Evolutionary conservation across 805 yeast species (phyloP), one percentile per base, ranked within the genome.

Genomic region (Metschnikowia reukaufii): DNA sequence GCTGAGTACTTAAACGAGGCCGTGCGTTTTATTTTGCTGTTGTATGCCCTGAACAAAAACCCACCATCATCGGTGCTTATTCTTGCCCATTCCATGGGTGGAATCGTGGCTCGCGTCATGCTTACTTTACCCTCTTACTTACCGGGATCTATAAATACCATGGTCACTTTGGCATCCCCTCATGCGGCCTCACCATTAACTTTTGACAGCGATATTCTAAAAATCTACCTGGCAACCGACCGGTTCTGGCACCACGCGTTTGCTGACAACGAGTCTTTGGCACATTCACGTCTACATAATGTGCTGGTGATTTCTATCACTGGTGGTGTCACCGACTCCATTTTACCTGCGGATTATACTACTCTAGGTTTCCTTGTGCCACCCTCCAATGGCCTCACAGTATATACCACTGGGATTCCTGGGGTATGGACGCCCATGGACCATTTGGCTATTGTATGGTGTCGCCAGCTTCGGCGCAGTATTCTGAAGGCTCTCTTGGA

Each of bases 71-170:
- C 96, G 0, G 96, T 92, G 1, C 79, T 92, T 0, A 62, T 92
- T 0, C 54, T 92, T 0, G 97, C 89, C 2, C 99, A 92, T 68
- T 92, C 98, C 0, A 92, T 92, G 99, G 99, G 99, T 35, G 99
- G 99, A 2, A 79, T 92, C 15, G 98, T 94, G 1, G 86, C 96
- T 3, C 74, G 98, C 48, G 83, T 88, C 0, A 81, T 91, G 81
- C 75, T 88, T 6, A 82, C 95, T 0, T 66, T 92, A 44, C 86
- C 89, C 1, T 91, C 89, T 59, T 91, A 88, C 61, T 58, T 72
- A 1, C 77, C 77, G 4, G 79, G 76, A 18, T 85, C 96, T 1
- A 82, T 94, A 17, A 90, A 88, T 59, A 84, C 97, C 0, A 84
- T 92, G 13, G 54, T 91, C 18, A 91, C 98, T 0, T 68, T 92